These are phyloP conservation scores for Phaseolus coccineus DNA, from an alignment of 331 rosid genomes.

Conservation along the genomic window DNA sequence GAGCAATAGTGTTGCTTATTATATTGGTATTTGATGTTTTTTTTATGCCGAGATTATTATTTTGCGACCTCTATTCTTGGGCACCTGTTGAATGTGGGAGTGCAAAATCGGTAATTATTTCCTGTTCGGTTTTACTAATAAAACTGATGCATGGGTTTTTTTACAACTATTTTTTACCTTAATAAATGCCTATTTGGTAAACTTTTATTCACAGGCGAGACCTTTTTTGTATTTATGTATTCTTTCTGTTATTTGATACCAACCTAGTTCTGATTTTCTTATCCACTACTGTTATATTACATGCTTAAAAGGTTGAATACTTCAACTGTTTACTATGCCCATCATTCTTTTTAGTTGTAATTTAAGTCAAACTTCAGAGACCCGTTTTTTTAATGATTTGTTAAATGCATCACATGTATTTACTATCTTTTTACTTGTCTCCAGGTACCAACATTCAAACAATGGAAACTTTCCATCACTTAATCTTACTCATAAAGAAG, in stretches of 20 bases:
- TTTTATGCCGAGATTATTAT: neutral
- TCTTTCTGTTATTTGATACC: constrained; percentile 15
- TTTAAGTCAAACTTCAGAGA: constrained; percentile 12
- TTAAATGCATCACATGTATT: constrained; percentile 39
- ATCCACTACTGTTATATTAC: neutral
- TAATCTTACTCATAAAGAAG: constrained; percentile 93
- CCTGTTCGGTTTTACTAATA: neutral
- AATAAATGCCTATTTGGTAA: neutral
- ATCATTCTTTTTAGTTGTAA: constrained; percentile 2
- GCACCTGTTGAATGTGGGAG: neutral
- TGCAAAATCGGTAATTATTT: constrained; percentile 25
- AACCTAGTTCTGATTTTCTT: constrained; percentile 18
- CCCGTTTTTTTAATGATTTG: constrained; percentile 29
- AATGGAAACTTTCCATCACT: constrained; percentile 92
- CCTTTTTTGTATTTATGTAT: constrained; percentile 11
- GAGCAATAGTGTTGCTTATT: neutral
- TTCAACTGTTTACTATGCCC: constrained; percentile 11
- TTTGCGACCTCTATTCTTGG: neutral
- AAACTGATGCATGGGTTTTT: neutral
- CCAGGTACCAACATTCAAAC: constrained; percentile 62
- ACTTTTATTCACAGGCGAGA: neutral
- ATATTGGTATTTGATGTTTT: constrained; percentile 23
- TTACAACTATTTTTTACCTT: neutral
- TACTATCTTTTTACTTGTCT: constrained; percentile 31
- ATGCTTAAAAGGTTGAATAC: constrained; percentile 21